Conservation (phyloP, 768 basidiomycete genomes). For the Phallus indusiatus region DNA sequence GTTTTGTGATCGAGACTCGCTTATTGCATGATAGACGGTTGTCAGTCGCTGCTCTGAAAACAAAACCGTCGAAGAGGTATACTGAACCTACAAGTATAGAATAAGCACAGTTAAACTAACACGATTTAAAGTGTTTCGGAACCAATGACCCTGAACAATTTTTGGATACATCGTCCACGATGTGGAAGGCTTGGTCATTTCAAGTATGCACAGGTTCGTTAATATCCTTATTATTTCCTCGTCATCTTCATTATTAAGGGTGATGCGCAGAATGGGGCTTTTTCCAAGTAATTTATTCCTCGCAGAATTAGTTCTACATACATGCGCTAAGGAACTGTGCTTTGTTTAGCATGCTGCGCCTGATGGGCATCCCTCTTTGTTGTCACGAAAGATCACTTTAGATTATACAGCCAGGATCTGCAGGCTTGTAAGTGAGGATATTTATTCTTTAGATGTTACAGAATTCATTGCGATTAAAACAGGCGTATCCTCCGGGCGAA, state of each 20-base stretch:
- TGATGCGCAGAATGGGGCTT: conserved; percentile 71
- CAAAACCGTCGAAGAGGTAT: conserved; percentile 40
- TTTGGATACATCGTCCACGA: conserved; percentile 49
- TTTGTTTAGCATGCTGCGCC: conserved; percentile 59
- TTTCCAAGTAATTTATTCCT: conserved; percentile 48
- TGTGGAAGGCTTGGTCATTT: conserved; percentile 84
- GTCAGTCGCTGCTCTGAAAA: conserved; percentile 51
- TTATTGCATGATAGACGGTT: conserved; percentile 29
- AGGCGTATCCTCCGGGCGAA: conserved; percentile 75
- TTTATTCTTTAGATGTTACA: conserved; percentile 8
- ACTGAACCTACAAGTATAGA: conserved; percentile 9
- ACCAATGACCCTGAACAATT: conserved; percentile 64
- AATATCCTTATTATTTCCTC: not conserved
- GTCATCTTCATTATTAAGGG: not conserved
- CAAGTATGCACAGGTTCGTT: conserved; percentile 63
- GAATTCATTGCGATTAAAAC: conserved; percentile 6
- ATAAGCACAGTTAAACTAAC: not conserved
- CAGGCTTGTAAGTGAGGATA: conserved; percentile 37
- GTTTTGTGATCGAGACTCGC: not conserved
- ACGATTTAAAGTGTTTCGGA: conserved; percentile 64
- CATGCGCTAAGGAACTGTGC: not conserved
- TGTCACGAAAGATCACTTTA: conserved; percentile 67
- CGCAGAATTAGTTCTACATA: not conserved
- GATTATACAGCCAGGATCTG: conserved; percentile 68
- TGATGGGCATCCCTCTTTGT: conserved; percentile 59